Base-by-base conservation (phyloP, 208 protist species). In the Crithidia brevicula region DNA sequence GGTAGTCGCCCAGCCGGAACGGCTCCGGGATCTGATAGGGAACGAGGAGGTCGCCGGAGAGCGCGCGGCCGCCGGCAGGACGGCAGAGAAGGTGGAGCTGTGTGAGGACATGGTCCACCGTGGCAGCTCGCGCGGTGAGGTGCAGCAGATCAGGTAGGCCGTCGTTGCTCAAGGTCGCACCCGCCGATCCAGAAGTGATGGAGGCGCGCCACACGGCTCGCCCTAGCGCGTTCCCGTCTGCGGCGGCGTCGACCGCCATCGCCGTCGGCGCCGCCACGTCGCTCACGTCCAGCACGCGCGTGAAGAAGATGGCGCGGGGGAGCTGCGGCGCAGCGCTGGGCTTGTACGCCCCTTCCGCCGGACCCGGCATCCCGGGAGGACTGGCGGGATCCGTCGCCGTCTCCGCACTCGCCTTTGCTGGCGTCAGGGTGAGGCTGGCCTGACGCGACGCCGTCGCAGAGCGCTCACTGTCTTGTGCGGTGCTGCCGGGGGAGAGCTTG, bases 271-370 rank as follows among this genome's bases (percentile, higher is more conserved):
- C 22, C 33, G 40, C 23, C 38, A 62, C 40, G 62, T 76, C 72
- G 47, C 70, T 81, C 25, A 89, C 72, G 43, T 87, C 82, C 33
- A 80, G 70, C n/a, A 62, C 77, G 13, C 76, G 84, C 27, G 66
- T 34, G 42, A 91, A 92, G 66, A 91, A 91, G 30, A 95, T 76
- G 31, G 83, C 89, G 15, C 85, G 83, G 27, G 89, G 89, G 13
- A 92, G 81, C 23, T 27, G 47, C 13, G 36, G 49, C 13, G 47
- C 1, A 4, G 20, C 15, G n/a, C 49, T 47, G 13, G 16, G n/a
- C 45, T 38, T 50, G 2, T 15, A 13, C n/a, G 30, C 27, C 20
- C 5, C 43, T 22, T 52, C 42, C 10, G 53, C 28, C 18, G 40
- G 9, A 33, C 18, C 13, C 31, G 36, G 36, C 4, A 27, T 28